Evolutionary conservation across 129 eudicot species (phyloP), one percentile per base, ranked within the genome.

Genomic region (Ambrosia artemisiifolia): DNA sequence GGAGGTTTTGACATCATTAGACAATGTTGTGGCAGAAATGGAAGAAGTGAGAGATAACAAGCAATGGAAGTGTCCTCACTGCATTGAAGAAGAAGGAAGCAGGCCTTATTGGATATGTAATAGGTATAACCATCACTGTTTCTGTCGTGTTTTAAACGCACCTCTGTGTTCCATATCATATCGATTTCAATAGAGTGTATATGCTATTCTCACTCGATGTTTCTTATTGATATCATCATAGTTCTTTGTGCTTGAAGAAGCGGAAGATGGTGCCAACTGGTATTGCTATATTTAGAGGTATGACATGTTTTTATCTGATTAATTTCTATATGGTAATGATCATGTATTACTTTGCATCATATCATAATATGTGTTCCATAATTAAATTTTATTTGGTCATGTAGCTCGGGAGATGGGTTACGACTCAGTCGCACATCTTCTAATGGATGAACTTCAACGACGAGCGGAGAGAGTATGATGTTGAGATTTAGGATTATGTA

Each of bases 91-190:
- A 35, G 83, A 83, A 56, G 88, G 88, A 70, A 69, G 56, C 70
- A 88, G 72, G 42, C 91, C 87, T 49, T 85, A 85, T 47, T 88
- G 95, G 95, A 88, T 88, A 70, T 88, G 95, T 57, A 88, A 88
- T 70, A 88, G 95, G 95, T 88, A 80, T 28, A 17, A 12, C 14
- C 30, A 36, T 44, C 49, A 10, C 43, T 28, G 1, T 30, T 38
- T 61, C 40, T 11, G 32, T 30, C 20, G 2, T 6, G 6, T 28
- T 61, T 57, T 65, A 24, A 50, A 24, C 10, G n/a, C 3, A 11
- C 50, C 56, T 33, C 33, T n/a, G 24, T 67, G 11, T 11, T n/a
- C 62, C n/a, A 2, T 40, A 1, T 28, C 30, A n/a, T 49, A 46
- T 60, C 14, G 4, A 40, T 49, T 12, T 40, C 55, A 18, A 54